phyloP scores from a whole-genome alignment of 1,284 basidiomycete genomes.

The Puccinia horiana region DNA sequence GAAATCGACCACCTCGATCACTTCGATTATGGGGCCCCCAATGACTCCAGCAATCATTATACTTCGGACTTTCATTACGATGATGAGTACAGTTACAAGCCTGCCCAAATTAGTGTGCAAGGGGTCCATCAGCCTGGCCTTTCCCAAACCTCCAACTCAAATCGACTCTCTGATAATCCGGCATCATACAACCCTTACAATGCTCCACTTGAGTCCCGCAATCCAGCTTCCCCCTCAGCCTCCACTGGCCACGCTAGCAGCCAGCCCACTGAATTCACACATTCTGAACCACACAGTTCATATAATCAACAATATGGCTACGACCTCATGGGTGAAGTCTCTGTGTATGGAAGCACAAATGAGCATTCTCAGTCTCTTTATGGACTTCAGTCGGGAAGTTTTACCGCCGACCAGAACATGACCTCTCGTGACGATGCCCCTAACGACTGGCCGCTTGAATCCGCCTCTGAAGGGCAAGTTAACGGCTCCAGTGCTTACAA shows the following conservation, averaged over 20 bases:
- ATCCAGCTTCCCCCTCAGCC: neutral
- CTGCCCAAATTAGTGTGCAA: constrained; percentile 8
- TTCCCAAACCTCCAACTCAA: neutral
- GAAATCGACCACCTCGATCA: neutral
- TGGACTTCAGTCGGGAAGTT: constrained; percentile 14
- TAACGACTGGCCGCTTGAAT: neutral
- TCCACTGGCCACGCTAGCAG: neutral
- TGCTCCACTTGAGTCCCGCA: neutral
- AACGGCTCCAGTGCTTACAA: neutral
- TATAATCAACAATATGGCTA: constrained; percentile 14
- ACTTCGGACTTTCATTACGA: neutral
- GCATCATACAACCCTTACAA: neutral
- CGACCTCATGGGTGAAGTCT: constrained; percentile 15
- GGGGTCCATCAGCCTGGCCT: neutral
- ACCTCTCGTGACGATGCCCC: neutral
- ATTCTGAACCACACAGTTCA: neutral
- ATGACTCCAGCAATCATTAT: constrained; percentile 1
- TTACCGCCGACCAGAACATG: neutral
- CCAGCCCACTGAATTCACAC: constrained; percentile 12
- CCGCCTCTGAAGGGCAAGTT: neutral
- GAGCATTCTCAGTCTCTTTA: neutral
- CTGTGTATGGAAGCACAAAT: constrained; percentile 10
- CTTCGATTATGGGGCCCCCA: constrained; percentile 18
- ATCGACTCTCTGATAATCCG: neutral
- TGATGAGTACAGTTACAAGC: neutral